Evolutionary conservation across 345 rosid species (phyloP).

Genomic region (Abelmoschus esculentus): DNA sequence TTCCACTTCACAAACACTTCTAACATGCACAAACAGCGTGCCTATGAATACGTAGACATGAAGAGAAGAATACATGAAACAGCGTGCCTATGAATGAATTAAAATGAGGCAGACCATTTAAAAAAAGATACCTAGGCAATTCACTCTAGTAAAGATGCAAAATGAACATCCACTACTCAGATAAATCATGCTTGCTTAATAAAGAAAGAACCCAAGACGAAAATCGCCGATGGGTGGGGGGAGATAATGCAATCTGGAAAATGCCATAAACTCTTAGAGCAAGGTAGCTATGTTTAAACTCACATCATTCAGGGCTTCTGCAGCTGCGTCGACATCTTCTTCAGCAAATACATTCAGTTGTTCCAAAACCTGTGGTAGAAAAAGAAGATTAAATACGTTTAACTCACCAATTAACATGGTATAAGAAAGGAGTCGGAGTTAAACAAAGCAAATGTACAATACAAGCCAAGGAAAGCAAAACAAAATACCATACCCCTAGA

Average conservation of each 20-base stretch:
- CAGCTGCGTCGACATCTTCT: conserved; percentile 58
- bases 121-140: not conserved
- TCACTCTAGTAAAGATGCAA: not conserved
- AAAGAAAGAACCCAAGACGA: not conserved
- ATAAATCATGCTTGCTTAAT: not conserved
- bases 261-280: not conserved
- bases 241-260: not conserved
- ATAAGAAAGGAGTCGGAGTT: not conserved
- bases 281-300: conserved; percentile 13
- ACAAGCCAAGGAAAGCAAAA: not conserved
- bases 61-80: not conserved
- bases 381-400: not conserved
- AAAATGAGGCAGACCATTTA: not conserved
- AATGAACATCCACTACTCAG: not conserved
- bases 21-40: not conserved
- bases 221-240: not conserved
- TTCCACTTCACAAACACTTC: not conserved
- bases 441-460: too few species aligned
- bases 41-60: not conserved
- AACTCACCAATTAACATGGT: not conserved
- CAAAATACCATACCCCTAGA: not conserved
- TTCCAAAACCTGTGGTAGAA: conserved; percentile 44
- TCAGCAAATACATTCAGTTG: conserved; percentile 73
- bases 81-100: not conserved
- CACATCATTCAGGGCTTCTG: conserved; percentile 86